Conservation (phyloP, 352 stramenopile genomes). For the Phytopythium boreale region DNA sequence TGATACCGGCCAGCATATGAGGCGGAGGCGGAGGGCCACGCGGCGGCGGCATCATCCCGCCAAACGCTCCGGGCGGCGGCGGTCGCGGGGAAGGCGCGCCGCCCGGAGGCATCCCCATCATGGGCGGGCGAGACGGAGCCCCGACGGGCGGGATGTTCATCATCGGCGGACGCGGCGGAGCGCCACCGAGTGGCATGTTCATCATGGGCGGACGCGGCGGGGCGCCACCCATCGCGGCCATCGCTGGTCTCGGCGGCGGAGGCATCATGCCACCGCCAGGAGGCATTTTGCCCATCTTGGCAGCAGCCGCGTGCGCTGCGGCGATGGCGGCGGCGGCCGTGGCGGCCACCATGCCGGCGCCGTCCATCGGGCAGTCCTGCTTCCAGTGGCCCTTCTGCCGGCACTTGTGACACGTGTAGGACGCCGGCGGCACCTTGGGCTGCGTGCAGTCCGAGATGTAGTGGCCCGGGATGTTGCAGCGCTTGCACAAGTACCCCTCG, state of each 20-base stretch:
- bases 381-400: conserved; percentile 89
- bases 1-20: conserved; percentile 47
- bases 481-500: conserved; percentile 84
- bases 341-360: conserved; percentile 46
- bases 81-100: conserved; percentile 12
- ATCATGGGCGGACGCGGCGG: background rate
- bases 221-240: background rate
- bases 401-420: conserved; percentile 86
- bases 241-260: background rate
- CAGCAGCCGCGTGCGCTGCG: conserved; percentile 18
- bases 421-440: conserved; percentile 73
- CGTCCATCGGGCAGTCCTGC: conserved; percentile 81
- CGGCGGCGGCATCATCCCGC: conserved; percentile 33
- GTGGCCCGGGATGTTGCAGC: conserved; percentile 80
- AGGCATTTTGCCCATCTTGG: conserved; percentile 13
- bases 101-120: conserved; percentile 11
- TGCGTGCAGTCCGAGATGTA: conserved; percentile 87
- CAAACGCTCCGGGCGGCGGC: conserved; percentile 1
- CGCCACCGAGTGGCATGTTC: background rate
- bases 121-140: background rate
- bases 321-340: conserved; percentile 37
- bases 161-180: background rate
- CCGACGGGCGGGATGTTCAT: background rate
- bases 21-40: conserved; percentile 42
- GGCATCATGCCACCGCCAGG: background rate